These are phyloP conservation scores for Claviceps digitariae DNA, from an alignment of 2,329 filamentous ascomycete genomes.

Conservation along the genomic window DNA sequence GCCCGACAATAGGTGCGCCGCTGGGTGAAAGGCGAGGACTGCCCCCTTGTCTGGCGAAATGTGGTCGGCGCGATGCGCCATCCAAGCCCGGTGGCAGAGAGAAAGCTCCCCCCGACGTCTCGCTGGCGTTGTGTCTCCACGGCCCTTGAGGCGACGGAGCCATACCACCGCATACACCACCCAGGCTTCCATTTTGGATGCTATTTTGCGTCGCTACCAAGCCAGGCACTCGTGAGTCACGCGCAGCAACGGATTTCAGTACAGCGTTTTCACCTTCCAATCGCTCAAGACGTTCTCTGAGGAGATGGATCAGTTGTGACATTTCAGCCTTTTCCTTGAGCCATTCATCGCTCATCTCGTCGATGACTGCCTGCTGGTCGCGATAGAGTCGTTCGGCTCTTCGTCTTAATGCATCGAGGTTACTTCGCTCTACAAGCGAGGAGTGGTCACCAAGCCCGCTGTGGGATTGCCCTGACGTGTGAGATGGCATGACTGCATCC, in stretches of 20 bases:
- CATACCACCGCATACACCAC: constrained; percentile 8
- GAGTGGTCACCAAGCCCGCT: constrained; percentile 27
- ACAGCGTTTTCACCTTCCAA: constrained; percentile 24
- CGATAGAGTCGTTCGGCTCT: constrained; percentile 42
- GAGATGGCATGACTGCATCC: constrained; percentile 18
- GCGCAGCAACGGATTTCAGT: constrained; percentile 18
- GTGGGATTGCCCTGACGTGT: constrained; percentile 22
- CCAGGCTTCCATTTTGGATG: constrained; percentile 14
- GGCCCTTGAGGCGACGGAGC: constrained; percentile 9
- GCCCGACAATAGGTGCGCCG: constrained; percentile 21
- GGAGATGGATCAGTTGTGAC: constrained; percentile 25
- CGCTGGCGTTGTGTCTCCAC: constrained; percentile 9
- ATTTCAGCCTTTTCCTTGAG: constrained; percentile 28
- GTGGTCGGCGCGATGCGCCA: constrained; percentile 21
- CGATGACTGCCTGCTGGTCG: constrained; percentile 39
- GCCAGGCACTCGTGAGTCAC: constrained; percentile 16
- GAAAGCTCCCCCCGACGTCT: constrained; percentile 12
- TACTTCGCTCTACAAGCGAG: constrained; percentile 25
- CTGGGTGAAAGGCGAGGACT: constrained; percentile 23
- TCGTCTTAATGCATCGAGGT: constrained; percentile 39
- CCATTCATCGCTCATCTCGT: constrained; percentile 35
- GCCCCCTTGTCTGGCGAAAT: constrained; percentile 13
- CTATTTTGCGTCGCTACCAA: constrained; percentile 18
- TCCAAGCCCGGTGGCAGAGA: constrained; percentile 21
- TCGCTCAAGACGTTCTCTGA: constrained; percentile 25